Conservation (phyloP, 2,329 filamentous ascomycete genomes). For the Ophiobolus disseminans region DNA sequence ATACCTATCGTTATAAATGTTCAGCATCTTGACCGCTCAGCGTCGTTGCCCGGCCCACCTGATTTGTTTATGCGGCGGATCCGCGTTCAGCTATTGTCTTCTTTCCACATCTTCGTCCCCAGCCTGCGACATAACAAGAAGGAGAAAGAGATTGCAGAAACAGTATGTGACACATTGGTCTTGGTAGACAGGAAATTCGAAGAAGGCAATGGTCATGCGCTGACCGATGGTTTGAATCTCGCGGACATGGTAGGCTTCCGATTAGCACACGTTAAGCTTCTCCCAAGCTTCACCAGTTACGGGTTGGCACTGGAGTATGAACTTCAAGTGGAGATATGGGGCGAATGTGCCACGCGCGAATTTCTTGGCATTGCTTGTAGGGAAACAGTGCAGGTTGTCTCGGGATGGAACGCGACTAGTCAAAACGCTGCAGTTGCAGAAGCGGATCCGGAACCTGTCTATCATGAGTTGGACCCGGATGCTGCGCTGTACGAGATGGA, state of each 20-base stretch:
- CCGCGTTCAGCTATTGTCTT: conserved; percentile 26
- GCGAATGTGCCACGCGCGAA: conserved; percentile 36
- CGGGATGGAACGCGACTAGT: conserved; percentile 9
- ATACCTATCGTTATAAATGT: conserved; percentile 27
- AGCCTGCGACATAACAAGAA: conserved; percentile 10
- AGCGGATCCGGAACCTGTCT: conserved; percentile 8
- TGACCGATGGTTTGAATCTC: conserved; percentile 25
- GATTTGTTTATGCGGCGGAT: conserved; percentile 32
- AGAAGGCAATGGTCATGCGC: conserved; percentile 16
- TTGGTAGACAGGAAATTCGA: conserved; percentile 28
- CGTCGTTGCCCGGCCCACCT: conserved; percentile 30
- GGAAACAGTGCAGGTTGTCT: conserved; percentile 26
- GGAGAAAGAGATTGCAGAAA: conserved; percentile 9
- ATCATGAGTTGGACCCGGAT: conserved; percentile 19
- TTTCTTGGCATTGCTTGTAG: conserved; percentile 23
- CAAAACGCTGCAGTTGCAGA: neutral
- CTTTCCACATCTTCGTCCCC: conserved; percentile 22
- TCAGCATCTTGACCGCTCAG: conserved; percentile 33
- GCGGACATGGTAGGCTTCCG: conserved; percentile 13
- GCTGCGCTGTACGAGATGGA: neutral
- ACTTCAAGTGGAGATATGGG: conserved; percentile 33
- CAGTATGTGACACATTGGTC: conserved; percentile 11
- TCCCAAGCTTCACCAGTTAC: conserved; percentile 37
- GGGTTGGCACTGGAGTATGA: conserved; percentile 31
- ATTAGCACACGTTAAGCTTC: conserved; percentile 11